Percentiles rank a stretch among this genome's conserved stretches.
Conservation (phyloP, 768 basidiomycete genomes). For the Boletus subparvulus region DNA sequence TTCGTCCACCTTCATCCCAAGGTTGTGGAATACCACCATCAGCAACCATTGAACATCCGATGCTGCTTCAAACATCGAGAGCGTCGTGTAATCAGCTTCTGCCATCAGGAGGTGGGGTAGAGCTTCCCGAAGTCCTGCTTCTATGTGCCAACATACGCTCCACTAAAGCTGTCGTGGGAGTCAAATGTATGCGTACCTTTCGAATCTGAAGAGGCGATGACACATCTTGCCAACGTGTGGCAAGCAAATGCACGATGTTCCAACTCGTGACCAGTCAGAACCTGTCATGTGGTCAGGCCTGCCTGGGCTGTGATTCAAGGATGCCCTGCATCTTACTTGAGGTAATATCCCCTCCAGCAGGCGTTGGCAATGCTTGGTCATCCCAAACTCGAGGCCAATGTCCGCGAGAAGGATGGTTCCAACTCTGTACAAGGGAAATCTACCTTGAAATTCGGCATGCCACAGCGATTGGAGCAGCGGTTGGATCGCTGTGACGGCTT, state of each 20-base stretch:
- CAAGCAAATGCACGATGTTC: slow-evolving; percentile 77
- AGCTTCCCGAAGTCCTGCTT: slow-evolving; percentile 50
- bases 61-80: slow-evolving; percentile 59
- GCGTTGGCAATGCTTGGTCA: slow-evolving; percentile 61
- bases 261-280: slow-evolving; percentile 68
- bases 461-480: slow-evolving; percentile 70
- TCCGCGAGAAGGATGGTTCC: slow-evolving; percentile 76
- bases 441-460: slow-evolving; percentile 77
- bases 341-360: slow-evolving; percentile 81
- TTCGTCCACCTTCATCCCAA: slow-evolving; percentile 54
- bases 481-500: slow-evolving; percentile 61
- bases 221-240: slow-evolving; percentile 72
- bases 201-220: slow-evolving; percentile 56
- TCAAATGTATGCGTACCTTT: slow-evolving; percentile 37
- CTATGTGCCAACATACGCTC: slow-evolving; percentile 9
- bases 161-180: slow-evolving; percentile 15
- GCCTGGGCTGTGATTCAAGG: not conserved
- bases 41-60: slow-evolving; percentile 72
- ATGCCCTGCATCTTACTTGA: slow-evolving; percentile 48
- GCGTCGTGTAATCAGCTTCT: slow-evolving; percentile 58
- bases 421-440: slow-evolving; percentile 64
- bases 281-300: slow-evolving; percentile 36
- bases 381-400: slow-evolving; percentile 71
- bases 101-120: slow-evolving; percentile 60
- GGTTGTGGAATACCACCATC: slow-evolving; percentile 70